Conservation (phyloP, 1,139 yeast genomes). For the Taphrina betulina region DNA sequence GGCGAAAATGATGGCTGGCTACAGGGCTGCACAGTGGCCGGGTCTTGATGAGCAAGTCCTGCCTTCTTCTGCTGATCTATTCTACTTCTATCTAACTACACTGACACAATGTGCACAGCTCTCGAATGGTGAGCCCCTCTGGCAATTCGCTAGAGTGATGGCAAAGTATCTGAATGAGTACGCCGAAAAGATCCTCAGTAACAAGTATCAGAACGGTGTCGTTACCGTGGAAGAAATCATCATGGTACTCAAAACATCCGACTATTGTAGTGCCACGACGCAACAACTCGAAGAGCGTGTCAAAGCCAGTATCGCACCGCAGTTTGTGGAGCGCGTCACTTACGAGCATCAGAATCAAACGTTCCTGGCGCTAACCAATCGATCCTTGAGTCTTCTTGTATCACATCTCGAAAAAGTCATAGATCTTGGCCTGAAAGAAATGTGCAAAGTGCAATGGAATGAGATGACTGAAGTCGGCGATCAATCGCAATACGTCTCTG, state of each 20-base stretch:
- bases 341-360: constrained; percentile 60
- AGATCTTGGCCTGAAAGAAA: constrained; percentile 78
- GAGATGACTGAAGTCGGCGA: constrained; percentile 62
- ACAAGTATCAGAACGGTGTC: constrained; percentile 54
- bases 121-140: constrained; percentile 65
- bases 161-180: constrained; percentile 67
- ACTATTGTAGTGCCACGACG: constrained; percentile 77
- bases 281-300: constrained; percentile 72
- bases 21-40: constrained; percentile 39
- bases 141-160: constrained; percentile 60
- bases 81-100: constrained; percentile 69
- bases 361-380: constrained; percentile 60
- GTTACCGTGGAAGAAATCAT: constrained; percentile 58
- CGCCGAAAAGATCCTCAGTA: constrained; percentile 58
- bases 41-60: constrained; percentile 52
- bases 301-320: constrained; percentile 50
- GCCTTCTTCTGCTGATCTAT: constrained; percentile 82
- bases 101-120: constrained; percentile 74
- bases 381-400: constrained; percentile 58
- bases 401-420: constrained; percentile 61
- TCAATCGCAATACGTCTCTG: constrained; percentile 50
- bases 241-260: constrained; percentile 80
- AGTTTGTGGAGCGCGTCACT: constrained; percentile 46
- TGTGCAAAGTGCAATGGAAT: constrained; percentile 76
- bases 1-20: constrained; percentile 56